Percentiles rank a stretch among this genome's conserved stretches.
Conservation (phyloP, 495 filamentous ascomycete genomes). For the Penicillium bovifimosum region DNA sequence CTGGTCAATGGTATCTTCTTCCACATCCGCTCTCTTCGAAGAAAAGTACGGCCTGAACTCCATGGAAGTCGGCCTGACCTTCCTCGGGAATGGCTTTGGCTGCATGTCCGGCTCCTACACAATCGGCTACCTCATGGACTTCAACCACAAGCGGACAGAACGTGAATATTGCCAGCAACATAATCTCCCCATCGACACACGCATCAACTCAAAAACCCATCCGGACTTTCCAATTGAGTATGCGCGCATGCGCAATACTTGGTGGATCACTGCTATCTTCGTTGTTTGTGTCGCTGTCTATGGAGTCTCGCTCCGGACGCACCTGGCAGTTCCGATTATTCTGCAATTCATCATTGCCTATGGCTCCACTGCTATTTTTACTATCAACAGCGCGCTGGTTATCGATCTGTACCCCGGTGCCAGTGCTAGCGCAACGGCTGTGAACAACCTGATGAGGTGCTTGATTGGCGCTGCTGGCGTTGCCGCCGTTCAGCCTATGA, state of each 20-base stretch:
- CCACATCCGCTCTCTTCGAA: conserved; percentile 39
- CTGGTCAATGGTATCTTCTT: conserved; percentile 49
- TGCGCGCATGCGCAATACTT: conserved; percentile 42
- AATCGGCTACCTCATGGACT: conserved; percentile 38
- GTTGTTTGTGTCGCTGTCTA: conserved; percentile 28
- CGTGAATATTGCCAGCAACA: conserved; percentile 33
- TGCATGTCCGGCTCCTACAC: conserved; percentile 35
- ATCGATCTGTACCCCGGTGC: conserved; percentile 60
- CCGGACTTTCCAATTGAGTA: conserved; percentile 48
- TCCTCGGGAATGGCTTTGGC: conserved; percentile 39
- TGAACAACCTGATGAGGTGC: conserved; percentile 67
- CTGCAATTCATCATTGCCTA: conserved; percentile 50
- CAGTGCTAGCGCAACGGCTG: conserved; percentile 62
- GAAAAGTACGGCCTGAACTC: conserved; percentile 28
- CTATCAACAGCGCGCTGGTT: conserved; percentile 54
- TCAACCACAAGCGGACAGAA: conserved; percentile 33
- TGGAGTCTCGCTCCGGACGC: conserved; percentile 24
- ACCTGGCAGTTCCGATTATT: conserved; percentile 50
- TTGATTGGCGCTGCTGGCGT: conserved; percentile 61
- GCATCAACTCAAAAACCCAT: conserved; percentile 37
- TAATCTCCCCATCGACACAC: conserved; percentile 37
- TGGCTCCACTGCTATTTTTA: conserved; percentile 43
- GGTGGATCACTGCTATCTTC: conserved; percentile 38
- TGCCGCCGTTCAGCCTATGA: conserved; percentile 57
- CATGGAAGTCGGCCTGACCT: conserved; percentile 37